Base-by-base conservation (phyloP, 2,329 filamentous ascomycete species). In the Didymella exigua region DNA sequence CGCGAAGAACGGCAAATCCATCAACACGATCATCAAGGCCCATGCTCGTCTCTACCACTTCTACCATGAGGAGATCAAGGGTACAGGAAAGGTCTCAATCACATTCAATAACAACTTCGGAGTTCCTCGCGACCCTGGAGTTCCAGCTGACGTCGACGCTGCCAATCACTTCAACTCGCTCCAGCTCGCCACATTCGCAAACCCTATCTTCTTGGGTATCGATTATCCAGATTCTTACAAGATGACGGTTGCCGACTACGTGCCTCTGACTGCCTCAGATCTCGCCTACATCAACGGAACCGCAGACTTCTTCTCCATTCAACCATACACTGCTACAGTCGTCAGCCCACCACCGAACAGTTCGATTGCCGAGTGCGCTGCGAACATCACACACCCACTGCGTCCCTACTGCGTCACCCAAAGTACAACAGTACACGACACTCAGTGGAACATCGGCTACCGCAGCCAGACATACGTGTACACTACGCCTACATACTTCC, bases 381-480 rank as follows among this genome's bases (percentile, higher is more conserved):
- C 72, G 6, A 80, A 86, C 62, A 60, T 68, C 1, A 76, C 74
- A 5, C 76, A 80, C 26, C 61, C 78, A 0, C 72, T 79, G 8
- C 80, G 77, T 18, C 84, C 84, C 0, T 80, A 80, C 56, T 87
- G 84, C 59, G 82, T 83, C 1, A 77, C 76, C 0, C 78, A 82
- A 52, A 77, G 76, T 10, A 79, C 73, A 0, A 59, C 45, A 2
- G 72, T 68, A 1, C 81, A 81, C 33, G 68, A 75, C 1, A 79
- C 79, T 26, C 83, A 83, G 2, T 87, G 84, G 84, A 75, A 82
- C 60, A 82, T 86, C 43, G 84, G 84, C 18, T 84, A 85, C 57
- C 75, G 78, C 11, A 84, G 82, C 2, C 74, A 83, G 29, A 77
- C 77, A 2, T 84, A 85, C 62, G 79, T 83, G n/a, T 85, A 86